A percentile compares a stretch with the other conserved stretches of the same genome.
Evolutionary conservation across 306 rosid species (phyloP).

Genomic region (Castanopsis chinensis): DNA sequence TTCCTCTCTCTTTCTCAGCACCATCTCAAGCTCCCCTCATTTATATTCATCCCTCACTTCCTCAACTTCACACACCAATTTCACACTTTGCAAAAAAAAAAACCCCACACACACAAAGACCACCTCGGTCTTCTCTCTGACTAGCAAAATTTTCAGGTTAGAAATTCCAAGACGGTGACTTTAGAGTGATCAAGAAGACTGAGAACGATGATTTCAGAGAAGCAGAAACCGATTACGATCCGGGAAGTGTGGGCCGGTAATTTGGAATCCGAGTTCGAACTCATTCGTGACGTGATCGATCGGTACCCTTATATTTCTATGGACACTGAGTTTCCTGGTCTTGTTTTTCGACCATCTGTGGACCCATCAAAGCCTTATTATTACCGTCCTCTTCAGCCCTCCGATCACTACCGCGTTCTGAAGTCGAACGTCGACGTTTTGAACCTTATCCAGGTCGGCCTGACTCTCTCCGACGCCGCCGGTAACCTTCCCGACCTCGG

Average conservation of each 20-base stretch:
- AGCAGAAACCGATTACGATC: slow-evolving; percentile 41
- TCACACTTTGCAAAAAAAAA: background rate
- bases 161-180: background rate
- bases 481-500: slow-evolving; percentile 73
- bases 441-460: slow-evolving; percentile 71
- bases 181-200: too few species aligned
- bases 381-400: slow-evolving; percentile 30
- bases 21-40: background rate
- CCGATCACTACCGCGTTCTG: slow-evolving; percentile 53
- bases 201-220: background rate
- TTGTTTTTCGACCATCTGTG: slow-evolving; percentile 29
- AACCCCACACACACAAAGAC: background rate
- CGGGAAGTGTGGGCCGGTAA: slow-evolving; percentile 71
- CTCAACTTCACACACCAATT: background rate
- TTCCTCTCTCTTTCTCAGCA: slow-evolving; percentile 20
- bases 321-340: slow-evolving; percentile 83
- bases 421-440: slow-evolving; percentile 79
- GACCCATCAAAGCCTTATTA: slow-evolving; percentile 7
- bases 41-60: background rate
- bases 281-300: slow-evolving; percentile 33
- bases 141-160: too few species aligned
- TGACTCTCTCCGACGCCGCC: slow-evolving; percentile 60
- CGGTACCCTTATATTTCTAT: slow-evolving; percentile 59
- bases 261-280: slow-evolving; percentile 43
- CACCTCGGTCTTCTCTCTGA: background rate